Percentiles rank a stretch among this genome's conserved stretches.
These are phyloP conservation scores for Fonsecaea erecta DNA, from an alignment of 2,329 filamentous ascomycete species.

Conservation along the genomic window DNA sequence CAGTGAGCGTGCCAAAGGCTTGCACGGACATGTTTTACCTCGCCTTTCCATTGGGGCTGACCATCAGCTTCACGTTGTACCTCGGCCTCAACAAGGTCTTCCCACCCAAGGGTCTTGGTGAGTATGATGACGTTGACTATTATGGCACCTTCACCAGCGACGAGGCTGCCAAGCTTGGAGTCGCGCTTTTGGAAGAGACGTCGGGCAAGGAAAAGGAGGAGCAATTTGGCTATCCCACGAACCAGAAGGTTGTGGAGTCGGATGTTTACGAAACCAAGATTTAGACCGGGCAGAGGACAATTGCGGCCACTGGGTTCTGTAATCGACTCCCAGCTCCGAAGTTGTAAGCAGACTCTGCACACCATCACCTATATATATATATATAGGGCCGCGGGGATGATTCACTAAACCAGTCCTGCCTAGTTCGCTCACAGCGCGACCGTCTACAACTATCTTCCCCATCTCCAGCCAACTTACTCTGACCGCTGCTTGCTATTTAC, in stretches of 20 bases:
- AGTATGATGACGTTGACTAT: slow-evolving; percentile 33
- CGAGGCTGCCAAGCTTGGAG: slow-evolving; percentile 31
- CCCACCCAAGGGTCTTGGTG: slow-evolving; percentile 29
- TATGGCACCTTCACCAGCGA: slow-evolving; percentile 25
- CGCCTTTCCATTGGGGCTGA: slow-evolving; percentile 48
- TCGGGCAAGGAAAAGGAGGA: not conserved
- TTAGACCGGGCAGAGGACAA: not conserved
- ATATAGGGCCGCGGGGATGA: no score
- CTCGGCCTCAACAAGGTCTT: slow-evolving; percentile 40
- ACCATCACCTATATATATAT: no score
- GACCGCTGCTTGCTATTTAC: no score
- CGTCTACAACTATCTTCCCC: no score
- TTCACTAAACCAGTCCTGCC: no score
- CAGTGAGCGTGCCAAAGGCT: slow-evolving; percentile 37
- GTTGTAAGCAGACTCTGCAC: no score
- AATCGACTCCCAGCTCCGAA: not conserved
- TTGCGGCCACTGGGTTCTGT: not conserved
- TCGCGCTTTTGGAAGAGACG: slow-evolving; percentile 23
- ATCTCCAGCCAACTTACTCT: no score
- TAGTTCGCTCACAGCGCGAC: no score
- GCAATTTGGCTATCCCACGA: not conserved
- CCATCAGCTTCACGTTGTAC: slow-evolving; percentile 46
- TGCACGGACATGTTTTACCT: slow-evolving; percentile 49
- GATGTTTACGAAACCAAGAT: not conserved
- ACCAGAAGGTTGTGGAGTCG: slow-evolving; percentile 1